Conservation (phyloP, 2,329 filamentous ascomycete species). For the Arthrobotrys entomopaga region DNA sequence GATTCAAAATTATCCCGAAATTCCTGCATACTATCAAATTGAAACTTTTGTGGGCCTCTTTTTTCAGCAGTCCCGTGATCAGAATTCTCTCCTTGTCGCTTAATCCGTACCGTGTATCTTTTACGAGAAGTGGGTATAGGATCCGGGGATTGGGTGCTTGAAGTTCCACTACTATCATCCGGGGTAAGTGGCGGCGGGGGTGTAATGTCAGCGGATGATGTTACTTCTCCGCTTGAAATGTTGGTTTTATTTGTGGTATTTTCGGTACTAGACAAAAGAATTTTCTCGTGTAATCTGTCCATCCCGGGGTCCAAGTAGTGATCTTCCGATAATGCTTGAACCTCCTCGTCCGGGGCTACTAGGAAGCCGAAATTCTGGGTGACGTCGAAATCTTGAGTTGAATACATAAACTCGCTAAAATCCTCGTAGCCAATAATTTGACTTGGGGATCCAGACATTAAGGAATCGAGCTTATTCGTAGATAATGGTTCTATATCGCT, state of each 20-base stretch:
- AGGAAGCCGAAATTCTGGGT: background rate
- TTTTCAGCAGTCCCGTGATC: background rate
- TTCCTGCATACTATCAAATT: constrained; percentile 17
- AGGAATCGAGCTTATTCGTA: too few species aligned
- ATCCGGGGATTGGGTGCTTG: background rate
- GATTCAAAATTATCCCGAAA: constrained; percentile 15
- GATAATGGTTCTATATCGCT: too few species aligned
- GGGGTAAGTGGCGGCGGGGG: background rate
- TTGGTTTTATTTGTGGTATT: background rate
- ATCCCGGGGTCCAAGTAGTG: background rate
- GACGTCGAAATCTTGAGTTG: background rate
- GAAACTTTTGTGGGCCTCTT: constrained; percentile 8
- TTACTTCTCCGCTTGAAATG: background rate
- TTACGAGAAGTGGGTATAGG: background rate
- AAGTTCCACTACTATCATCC: background rate
- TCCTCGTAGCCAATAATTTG: too few species aligned
- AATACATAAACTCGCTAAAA: background rate
- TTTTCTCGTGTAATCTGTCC: too few species aligned
- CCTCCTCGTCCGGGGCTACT: background rate
- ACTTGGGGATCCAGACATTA: too few species aligned
- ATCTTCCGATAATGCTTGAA: background rate
- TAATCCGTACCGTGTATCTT: constrained; percentile 5
- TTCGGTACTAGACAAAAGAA: background rate
- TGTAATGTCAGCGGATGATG: background rate
- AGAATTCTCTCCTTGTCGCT: background rate